phyloP scores from a whole-genome alignment of 2,329 filamentous ascomycete genomes.

The Bipolaris victoriae region DNA sequence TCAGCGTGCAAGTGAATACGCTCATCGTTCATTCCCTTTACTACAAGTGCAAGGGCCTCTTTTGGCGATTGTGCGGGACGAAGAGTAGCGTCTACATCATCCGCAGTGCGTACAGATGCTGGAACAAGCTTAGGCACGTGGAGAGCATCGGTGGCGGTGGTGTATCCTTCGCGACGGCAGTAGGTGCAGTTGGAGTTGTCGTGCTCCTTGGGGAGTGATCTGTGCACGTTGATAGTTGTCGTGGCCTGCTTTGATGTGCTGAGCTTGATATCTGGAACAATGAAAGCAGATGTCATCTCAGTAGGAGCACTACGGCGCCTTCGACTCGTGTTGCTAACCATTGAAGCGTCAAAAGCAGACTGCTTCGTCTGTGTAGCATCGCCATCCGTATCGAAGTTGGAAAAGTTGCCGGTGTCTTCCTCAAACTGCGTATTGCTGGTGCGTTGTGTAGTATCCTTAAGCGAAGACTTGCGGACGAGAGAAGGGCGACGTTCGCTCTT shows the following conservation, averaged over 20 bases:
- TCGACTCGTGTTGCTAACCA: conserved; percentile 57
- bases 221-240: conserved; percentile 26
- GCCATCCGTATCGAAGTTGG: conserved; percentile 33
- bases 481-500: conserved; percentile 49
- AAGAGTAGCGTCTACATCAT: conserved; percentile 65
- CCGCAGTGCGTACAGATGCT: conserved; percentile 58
- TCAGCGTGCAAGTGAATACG: conserved; percentile 75
- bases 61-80: conserved; percentile 70
- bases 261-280: conserved; percentile 67
- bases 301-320: conserved; percentile 57
- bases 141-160: conserved; percentile 34
- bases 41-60: conserved; percentile 77
- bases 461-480: conserved; percentile 61
- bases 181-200: conserved; percentile 63
- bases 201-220: conserved; percentile 52
- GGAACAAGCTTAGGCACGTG: conserved; percentile 58
- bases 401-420: conserved; percentile 46
- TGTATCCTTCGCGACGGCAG: conserved; percentile 56
- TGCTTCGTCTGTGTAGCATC: conserved; percentile 42
- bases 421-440: conserved; percentile 40
- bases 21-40: conserved; percentile 83
- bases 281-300: conserved; percentile 69
- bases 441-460: conserved; percentile 57
- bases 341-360: conserved; percentile 47
- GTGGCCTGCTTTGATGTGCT: conserved; percentile 35